Percentiles rank a stretch among this genome's conserved stretches.
Evolutionary conservation across 2,329 filamentous ascomycete species (phyloP).

Genomic region (Chaetomiaceae sp.): DNA sequence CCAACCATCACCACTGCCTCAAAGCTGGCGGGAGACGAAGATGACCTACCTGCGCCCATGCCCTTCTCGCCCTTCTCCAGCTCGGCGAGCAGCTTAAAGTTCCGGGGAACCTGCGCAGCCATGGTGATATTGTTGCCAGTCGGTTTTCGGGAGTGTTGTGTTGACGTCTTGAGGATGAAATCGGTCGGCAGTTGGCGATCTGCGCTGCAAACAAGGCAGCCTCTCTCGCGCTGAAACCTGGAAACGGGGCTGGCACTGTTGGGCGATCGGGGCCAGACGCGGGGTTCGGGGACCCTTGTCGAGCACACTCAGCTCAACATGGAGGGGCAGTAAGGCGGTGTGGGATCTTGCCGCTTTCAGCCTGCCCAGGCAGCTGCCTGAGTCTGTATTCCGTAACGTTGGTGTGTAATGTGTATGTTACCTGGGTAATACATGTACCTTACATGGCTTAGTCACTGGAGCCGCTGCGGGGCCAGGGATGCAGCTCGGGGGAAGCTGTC

Average conservation of each 20-base stretch:
- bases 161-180: background rate
- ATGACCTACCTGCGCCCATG: constrained; percentile 70
- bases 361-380: background rate
- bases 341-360: constrained; percentile 16
- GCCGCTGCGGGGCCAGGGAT: too few relatives aligned
- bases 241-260: background rate
- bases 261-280: background rate
- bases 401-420: too few relatives aligned
- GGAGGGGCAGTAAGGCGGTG: constrained; percentile 18
- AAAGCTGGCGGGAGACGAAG: too few relatives aligned
- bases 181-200: background rate
- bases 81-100: constrained; percentile 95
- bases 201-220: background rate
- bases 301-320: background rate
- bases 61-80: constrained; percentile 99
- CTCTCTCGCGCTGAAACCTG: background rate
- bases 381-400: too few relatives aligned
- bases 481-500: too few relatives aligned
- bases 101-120: constrained; percentile 69
- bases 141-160: background rate
- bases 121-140: constrained; percentile 23
- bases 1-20: too few relatives aligned
- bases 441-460: too few relatives aligned
- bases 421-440: too few relatives aligned
- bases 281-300: constrained; percentile 8